Conservation (phyloP, 164 flowering plant genomes). For the Nymphaea colorata region DNA sequence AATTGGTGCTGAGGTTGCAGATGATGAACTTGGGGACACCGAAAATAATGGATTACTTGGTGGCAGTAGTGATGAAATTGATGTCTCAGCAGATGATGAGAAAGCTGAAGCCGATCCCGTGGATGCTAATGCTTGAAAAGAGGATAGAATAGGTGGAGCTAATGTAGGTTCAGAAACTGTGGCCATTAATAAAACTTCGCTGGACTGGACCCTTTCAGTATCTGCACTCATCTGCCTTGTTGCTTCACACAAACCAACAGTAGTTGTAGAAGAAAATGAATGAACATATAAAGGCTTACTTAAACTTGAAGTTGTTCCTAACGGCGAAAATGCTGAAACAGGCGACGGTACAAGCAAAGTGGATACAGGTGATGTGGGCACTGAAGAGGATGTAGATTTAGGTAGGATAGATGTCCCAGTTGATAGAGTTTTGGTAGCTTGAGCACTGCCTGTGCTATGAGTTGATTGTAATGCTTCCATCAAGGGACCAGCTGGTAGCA, state of each 20-base stretch:
- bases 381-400: slow-evolving; percentile 4
- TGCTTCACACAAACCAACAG: too few relatives aligned
- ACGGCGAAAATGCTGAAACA: neutral
- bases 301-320: neutral
- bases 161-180: neutral
- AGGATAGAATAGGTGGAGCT: slow-evolving; percentile 1
- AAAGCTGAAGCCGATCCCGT: neutral
- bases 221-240: too few relatives aligned
- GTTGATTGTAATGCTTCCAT: slow-evolving; percentile 10
- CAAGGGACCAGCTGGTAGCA: slow-evolving; percentile 8
- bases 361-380: neutral
- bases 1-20: neutral
- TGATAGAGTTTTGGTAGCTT: slow-evolving; percentile 13
- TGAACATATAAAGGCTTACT: too few relatives aligned
- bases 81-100: neutral
- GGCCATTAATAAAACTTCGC: too few relatives aligned
- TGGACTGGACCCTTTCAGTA: too few relatives aligned
- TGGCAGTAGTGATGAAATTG: too few relatives aligned
- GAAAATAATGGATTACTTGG: too few relatives aligned
- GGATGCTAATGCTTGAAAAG: too few relatives aligned
- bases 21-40: too few relatives aligned
- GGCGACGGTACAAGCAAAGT: too few relatives aligned
- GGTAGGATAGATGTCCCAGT: slow-evolving; percentile 12
- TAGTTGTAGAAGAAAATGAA: too few relatives aligned
- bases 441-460: too few relatives aligned